These are phyloP conservation scores for Pichia sp. DNA, from an alignment of 1,139 yeast genomes.

Conservation along the genomic window DNA sequence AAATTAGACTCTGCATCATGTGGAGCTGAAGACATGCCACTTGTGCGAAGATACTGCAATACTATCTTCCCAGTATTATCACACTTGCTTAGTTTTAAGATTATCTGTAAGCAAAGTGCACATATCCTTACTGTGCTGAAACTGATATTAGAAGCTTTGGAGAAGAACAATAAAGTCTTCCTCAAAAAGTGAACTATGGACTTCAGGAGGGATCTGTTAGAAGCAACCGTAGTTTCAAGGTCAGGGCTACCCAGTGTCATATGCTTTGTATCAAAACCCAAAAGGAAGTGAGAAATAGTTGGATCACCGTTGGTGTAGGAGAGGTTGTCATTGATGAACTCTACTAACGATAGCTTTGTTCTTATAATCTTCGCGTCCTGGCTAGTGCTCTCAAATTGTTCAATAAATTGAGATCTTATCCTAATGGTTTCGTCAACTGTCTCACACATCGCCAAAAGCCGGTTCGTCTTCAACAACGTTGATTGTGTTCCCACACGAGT, in stretches of 20 bases:
- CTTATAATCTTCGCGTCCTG: constrained; percentile 31
- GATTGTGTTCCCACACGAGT: constrained; percentile 21
- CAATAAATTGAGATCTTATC: constrained; percentile 66
- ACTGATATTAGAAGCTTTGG: constrained; percentile 32
- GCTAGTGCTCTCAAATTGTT: constrained; percentile 52
- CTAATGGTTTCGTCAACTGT: constrained; percentile 66
- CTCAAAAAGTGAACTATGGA: constrained; percentile 45
- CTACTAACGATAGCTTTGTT: constrained; percentile 51
- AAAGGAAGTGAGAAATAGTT: constrained; percentile 62
- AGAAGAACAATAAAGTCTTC: constrained; percentile 32
- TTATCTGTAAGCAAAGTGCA: constrained; percentile 49
- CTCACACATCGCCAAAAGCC: constrained; percentile 65
- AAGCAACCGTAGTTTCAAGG: constrained; percentile 37
- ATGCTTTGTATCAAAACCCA: constrained; percentile 51
- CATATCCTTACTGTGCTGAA: constrained; percentile 52
- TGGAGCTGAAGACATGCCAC: constrained; percentile 14
- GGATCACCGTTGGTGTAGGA: constrained; percentile 30
- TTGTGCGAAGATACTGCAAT: constrained; percentile 43
- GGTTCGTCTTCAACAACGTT: constrained; percentile 44
- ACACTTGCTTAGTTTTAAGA: constrained; percentile 53
- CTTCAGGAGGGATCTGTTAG: constrained; percentile 48
- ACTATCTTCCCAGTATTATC: constrained; percentile 47
- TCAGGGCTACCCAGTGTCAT: constrained; percentile 16
- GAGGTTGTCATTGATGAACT: constrained; percentile 50
- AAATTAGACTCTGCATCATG: constrained; percentile 31